Evolutionary conservation across 345 rosid species (phyloP).

Genomic region (Citrus hindsii): DNA sequence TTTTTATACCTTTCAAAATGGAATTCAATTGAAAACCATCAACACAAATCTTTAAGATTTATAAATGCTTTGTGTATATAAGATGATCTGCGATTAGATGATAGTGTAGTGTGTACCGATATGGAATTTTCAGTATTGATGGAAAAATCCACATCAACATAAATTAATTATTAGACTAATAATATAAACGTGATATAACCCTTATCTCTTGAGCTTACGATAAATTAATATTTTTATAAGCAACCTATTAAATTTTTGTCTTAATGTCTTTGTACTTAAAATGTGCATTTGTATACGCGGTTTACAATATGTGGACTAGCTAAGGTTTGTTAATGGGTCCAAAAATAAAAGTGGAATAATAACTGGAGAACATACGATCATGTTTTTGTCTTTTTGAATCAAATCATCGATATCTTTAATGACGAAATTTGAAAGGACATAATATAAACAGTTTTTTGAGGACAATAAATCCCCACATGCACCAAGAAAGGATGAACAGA

Average conservation of each 20-base stretch:
- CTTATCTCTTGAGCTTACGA: too few species aligned
- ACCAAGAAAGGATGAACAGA: background rate
- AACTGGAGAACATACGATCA: background rate
- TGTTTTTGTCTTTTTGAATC: background rate
- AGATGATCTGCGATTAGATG: too few species aligned
- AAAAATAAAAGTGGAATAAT: constrained; percentile 7
- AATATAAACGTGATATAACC: too few species aligned
- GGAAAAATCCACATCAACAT: too few species aligned
- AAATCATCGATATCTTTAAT: background rate
- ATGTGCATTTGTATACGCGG: background rate
- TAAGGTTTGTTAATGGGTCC: constrained; percentile 1
- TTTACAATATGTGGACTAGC: background rate
- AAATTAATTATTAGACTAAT: too few species aligned
- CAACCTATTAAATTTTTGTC: too few species aligned
- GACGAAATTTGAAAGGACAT: background rate
- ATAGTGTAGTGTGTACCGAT: too few species aligned
- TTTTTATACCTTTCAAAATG: background rate
- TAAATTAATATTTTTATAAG: too few species aligned
- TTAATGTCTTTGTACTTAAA: too few species aligned
- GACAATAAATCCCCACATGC: constrained; percentile 5
- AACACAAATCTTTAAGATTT: background rate
- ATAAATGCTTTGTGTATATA: too few species aligned
- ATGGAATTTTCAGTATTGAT: too few species aligned
- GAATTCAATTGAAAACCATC: background rate
- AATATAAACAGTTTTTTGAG: background rate